Evolutionary conservation across 2,329 filamentous ascomycete species (phyloP).

Genomic region (Aspergillus bombycis): DNA sequence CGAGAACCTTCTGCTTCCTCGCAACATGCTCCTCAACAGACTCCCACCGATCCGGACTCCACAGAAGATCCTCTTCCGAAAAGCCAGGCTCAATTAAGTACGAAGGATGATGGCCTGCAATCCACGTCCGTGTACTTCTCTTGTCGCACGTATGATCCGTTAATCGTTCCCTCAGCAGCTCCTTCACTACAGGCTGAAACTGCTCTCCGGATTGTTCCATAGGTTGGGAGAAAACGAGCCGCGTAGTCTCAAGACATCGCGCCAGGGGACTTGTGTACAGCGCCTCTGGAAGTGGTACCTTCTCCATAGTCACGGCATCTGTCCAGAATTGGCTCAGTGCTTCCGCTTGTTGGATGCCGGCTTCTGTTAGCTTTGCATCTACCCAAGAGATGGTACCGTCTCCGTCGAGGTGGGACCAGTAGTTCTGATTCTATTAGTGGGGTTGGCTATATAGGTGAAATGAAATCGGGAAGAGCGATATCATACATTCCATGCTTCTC

Average conservation of each 20-base stretch:
- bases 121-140: not conserved
- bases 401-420: constrained; percentile 1
- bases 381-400: not conserved
- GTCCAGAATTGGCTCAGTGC: not conserved
- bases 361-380: not conserved
- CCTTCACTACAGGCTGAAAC: not conserved
- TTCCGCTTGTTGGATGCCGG: not conserved
- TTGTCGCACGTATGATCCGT: not conserved
- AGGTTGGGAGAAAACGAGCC: not conserved
- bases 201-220: not conserved
- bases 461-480: not conserved
- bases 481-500: not conserved
- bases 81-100: not conserved
- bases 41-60: not conserved
- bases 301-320: not conserved
- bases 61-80: not conserved
- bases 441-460: not conserved
- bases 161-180: not conserved
- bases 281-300: not conserved
- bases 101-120: not conserved
- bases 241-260: not conserved
- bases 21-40: not conserved
- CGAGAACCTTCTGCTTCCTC: not conserved
- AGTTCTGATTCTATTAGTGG: not conserved
- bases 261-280: not conserved